Conservation (phyloP, 1,284 basidiomycete genomes). For the Pseudozyma sp. region DNA sequence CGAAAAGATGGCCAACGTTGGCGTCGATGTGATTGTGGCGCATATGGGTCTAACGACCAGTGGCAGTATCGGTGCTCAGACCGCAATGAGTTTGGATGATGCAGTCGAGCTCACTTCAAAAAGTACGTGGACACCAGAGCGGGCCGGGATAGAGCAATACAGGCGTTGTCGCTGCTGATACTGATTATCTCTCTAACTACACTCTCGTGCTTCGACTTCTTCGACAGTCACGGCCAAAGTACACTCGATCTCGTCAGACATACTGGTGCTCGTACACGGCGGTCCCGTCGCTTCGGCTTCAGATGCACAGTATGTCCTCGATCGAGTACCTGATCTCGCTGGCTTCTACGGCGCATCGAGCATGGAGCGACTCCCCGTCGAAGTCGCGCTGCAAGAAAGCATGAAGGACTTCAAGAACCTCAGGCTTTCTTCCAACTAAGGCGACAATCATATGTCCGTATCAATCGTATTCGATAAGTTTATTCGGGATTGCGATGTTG, state of each 20-base stretch:
- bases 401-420: slow-evolving; percentile 43
- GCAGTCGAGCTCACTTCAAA: slow-evolving; percentile 36
- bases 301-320: slow-evolving; percentile 47
- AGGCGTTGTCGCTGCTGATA: background rate
- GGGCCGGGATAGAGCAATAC: background rate
- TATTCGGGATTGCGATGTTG: no score
- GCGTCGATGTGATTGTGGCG: slow-evolving; percentile 40
- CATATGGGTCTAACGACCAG: slow-evolving; percentile 48
- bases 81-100: slow-evolving; percentile 42
- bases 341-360: slow-evolving; percentile 51
- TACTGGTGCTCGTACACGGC: slow-evolving; percentile 44
- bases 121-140: slow-evolving; percentile 18
- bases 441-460: background rate
- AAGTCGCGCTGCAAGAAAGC: slow-evolving; percentile 39
- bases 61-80: slow-evolving; percentile 44
- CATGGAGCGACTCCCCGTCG: slow-evolving; percentile 51
- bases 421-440: slow-evolving; percentile 12
- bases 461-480: no score
- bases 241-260: slow-evolving; percentile 31
- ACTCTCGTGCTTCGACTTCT: background rate
- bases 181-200: background rate
- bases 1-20: slow-evolving; percentile 34
- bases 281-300: slow-evolving; percentile 41
- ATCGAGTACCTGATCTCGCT: slow-evolving; percentile 35
- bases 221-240: slow-evolving; percentile 32